A percentile compares a stretch with the other conserved stretches of the same genome.
Evolutionary conservation across 2,329 filamentous ascomycete species (phyloP).

Genomic region (Ophiostoma novo-ulmi): DNA sequence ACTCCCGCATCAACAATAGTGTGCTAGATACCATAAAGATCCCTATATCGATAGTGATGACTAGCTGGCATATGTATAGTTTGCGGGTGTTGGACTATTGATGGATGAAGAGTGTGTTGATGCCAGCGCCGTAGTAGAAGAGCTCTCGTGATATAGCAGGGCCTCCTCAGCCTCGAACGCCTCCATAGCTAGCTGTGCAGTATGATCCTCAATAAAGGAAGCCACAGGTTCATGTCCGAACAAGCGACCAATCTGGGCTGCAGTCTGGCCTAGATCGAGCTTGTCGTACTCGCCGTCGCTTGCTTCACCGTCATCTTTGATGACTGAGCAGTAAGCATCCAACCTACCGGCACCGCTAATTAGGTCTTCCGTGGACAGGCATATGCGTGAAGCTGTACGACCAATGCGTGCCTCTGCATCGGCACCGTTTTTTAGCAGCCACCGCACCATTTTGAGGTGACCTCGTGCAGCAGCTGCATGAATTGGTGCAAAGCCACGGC

Average conservation of each 20-base stretch:
- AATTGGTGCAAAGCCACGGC: slow-evolving; percentile 1
- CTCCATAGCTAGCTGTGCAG: neutral
- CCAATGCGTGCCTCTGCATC: neutral
- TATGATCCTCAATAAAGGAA: neutral
- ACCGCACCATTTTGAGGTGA: neutral
- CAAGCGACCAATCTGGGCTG: neutral
- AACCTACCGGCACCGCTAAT: neutral
- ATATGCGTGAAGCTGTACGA: neutral
- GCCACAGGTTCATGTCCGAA: neutral
- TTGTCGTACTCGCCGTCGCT: neutral
- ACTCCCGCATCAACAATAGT: neutral
- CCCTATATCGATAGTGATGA: neutral
- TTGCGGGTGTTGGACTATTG: neutral
- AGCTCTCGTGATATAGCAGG: neutral
- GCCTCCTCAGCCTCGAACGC: neutral
- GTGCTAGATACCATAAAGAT: neutral
- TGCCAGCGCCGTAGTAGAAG: neutral
- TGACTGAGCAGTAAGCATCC: neutral
- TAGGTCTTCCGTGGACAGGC: neutral
- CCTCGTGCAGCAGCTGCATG: neutral
- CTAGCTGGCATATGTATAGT: neutral
- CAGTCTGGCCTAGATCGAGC: neutral
- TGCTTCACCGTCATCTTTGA: neutral
- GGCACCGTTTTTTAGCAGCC: neutral
- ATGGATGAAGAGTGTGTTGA: neutral